Evolutionary conservation across 2,329 filamentous ascomycete genomes (phyloP).

Genomic region (Fusarium guadeloupense): DNA sequence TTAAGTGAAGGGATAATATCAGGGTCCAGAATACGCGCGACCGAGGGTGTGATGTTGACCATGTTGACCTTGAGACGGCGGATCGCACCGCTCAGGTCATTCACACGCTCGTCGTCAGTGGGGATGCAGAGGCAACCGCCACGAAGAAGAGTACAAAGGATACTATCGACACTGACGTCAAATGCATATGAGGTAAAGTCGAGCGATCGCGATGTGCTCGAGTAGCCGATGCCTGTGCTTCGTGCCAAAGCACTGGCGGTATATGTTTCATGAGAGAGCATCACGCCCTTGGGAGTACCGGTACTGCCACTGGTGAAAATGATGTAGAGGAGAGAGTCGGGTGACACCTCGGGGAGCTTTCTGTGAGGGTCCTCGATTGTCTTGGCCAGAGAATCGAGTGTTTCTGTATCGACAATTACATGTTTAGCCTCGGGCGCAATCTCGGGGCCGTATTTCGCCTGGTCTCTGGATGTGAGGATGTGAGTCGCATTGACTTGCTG

Average conservation of each 20-base stretch:
- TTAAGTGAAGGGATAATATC: constrained; percentile 57
- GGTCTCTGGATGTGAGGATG: constrained; percentile 33
- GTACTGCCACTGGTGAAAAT: constrained; percentile 74
- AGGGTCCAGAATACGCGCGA: constrained; percentile 57
- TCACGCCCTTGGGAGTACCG: constrained; percentile 70
- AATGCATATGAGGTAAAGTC: constrained; percentile 63
- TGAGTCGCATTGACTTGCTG: constrained; percentile 31
- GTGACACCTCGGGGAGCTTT: constrained; percentile 52
- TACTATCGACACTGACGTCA: constrained; percentile 63
- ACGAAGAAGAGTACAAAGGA: constrained; percentile 60
- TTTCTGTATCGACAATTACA: constrained; percentile 25
- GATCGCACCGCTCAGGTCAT: constrained; percentile 58
- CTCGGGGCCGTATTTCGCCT: constrained; percentile 22
- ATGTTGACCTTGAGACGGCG: constrained; percentile 57
- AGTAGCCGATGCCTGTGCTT: constrained; percentile 51
- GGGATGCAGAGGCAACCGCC: constrained; percentile 65
- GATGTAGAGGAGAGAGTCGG: constrained; percentile 59
- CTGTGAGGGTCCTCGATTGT: constrained; percentile 23
- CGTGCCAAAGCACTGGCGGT: constrained; percentile 50
- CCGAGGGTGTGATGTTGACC: constrained; percentile 60
- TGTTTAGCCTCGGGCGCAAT: constrained; percentile 34
- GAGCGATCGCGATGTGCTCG: constrained; percentile 52
- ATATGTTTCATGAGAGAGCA: constrained; percentile 60
- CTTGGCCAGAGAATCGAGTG: constrained; percentile 22
- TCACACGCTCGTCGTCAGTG: constrained; percentile 62